phyloP scores from a whole-genome alignment of 257 asterid genomes.

The Solanum gandarillasii region DNA sequence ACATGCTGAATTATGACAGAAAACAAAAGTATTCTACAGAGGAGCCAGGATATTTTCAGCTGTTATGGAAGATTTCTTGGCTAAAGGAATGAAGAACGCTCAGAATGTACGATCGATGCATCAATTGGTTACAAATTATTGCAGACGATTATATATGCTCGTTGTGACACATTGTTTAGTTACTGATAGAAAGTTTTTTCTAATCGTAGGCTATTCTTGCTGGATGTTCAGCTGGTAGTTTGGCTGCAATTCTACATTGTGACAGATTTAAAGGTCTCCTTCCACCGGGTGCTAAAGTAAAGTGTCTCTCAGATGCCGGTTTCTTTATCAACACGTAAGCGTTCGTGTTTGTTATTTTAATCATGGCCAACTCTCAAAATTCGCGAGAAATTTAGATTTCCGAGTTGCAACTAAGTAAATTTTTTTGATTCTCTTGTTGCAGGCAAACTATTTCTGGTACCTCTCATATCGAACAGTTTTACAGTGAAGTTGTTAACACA shows the following conservation, averaged over 20 bases:
- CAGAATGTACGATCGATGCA: constrained; percentile 15
- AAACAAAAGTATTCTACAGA: constrained; percentile 28
- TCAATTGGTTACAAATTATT: not conserved
- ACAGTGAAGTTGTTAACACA: constrained; percentile 49
- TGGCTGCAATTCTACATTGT: constrained; percentile 32
- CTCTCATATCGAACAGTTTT: constrained; percentile 48
- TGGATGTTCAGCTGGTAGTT: constrained; percentile 48
- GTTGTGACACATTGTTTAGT: not conserved
- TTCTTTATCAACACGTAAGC: constrained; percentile 38
- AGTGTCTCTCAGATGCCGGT: constrained; percentile 34
- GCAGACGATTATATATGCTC: not conserved
- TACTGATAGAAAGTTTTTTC: not conserved
- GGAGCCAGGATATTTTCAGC: constrained; percentile 15
- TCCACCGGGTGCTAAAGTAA: constrained; percentile 5
- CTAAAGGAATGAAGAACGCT: constrained; percentile 35
- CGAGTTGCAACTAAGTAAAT: not conserved
- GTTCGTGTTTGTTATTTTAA: not conserved
- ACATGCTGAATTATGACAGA: constrained; percentile 1
- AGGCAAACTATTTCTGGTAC: constrained; percentile 71
- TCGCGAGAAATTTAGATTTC: not conserved
- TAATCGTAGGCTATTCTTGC: constrained; percentile 17
- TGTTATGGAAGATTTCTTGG: constrained; percentile 19
- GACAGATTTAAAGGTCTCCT: constrained; percentile 22
- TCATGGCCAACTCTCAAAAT: not conserved
- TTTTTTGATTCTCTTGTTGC: not conserved